phyloP scores from a whole-genome alignment of 1,139 yeast genomes.

The Hemisphaericaspora xylofermentans region DNA sequence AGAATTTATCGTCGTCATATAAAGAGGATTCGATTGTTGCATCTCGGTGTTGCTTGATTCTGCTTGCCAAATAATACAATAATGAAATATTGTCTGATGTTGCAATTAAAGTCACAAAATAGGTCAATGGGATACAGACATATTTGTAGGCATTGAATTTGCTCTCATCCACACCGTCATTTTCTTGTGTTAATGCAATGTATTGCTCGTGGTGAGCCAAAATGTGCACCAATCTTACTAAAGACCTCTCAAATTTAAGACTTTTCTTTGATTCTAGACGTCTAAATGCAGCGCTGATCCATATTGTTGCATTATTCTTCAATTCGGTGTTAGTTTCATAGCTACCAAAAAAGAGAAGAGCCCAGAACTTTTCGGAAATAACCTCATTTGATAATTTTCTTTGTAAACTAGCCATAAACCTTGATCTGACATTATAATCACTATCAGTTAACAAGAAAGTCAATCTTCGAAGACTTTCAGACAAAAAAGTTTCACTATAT shows the following conservation, averaged over 20 bases:
- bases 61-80: conserved; percentile 71
- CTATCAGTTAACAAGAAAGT: conserved; percentile 69
- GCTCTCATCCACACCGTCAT: conserved; percentile 17
- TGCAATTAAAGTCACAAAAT: conserved; percentile 60
- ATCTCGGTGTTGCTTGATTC: conserved; percentile 80
- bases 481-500: conserved; percentile 54
- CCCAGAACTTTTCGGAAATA: conserved; percentile 65
- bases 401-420: conserved; percentile 53
- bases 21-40: conserved; percentile 37
- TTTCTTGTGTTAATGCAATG: conserved; percentile 36
- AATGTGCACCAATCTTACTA: conserved; percentile 67
- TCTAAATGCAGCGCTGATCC: conserved; percentile 66
- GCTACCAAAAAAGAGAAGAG: conserved; percentile 71
- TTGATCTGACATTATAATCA: conserved; percentile 53
- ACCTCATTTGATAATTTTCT: conserved; percentile 49
- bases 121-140: conserved; percentile 58
- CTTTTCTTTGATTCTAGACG: conserved; percentile 42
- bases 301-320: conserved; percentile 55
- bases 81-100: conserved; percentile 69
- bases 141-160: conserved; percentile 46
- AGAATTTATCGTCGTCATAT: conserved; percentile 28
- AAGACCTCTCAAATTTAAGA: conserved; percentile 58
- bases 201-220: conserved; percentile 77
- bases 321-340: conserved; percentile 64
- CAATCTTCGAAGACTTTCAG: conserved; percentile 52